Base-by-base conservation (phyloP, 164 flowering plant species). In the Nymphaea colorata region DNA sequence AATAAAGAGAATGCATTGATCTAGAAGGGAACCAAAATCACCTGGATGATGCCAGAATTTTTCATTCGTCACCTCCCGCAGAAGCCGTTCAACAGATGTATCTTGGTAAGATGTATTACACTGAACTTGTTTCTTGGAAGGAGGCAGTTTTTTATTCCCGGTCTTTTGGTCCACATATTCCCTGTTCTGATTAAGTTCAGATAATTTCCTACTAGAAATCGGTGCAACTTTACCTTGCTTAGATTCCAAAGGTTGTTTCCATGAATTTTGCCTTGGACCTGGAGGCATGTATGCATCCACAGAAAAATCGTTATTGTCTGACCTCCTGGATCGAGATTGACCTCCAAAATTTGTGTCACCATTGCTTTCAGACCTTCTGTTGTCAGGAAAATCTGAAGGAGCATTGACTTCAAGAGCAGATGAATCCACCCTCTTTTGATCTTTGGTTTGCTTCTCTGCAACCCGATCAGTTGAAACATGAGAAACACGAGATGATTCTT, bases 11-110 rank as follows among this genome's bases (percentile, higher is more conserved):
- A 0, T 25, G 36, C 36, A 25, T 25, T 25, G 36, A 25, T 25
- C 36, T 25, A 25, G 36, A 25, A 25, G 36, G 36, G 36, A 25
- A 25, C 36, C 36, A 25, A 25, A 25, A 25, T 25, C 36, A 93
- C 98, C 97, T 82, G 96, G 89, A 69, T 87, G 86, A 76, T 85
- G 93, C 98, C 97, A 94, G 69, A 91, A 88, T 76, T 88, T 89
- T 8, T 91, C 95, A 80, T 82, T 89, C 47, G 98, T 94, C 77
- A 94, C 98, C 83, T 91, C 97, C 65, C 98, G 87, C 66, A 91
- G 71, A 68, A 94, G 95, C 44, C 98, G 96, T 69, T 94, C 98
- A 2, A 94, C 91, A 53, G 98, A 91, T 66, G 96, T 82, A 77
- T 94, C 98, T 67, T 83, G 93, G 71, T 87, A 88, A 53, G 75